phyloP scores from a whole-genome alignment of 2,329 filamentous ascomycete genomes.

The Verticillium nubilum region DNA sequence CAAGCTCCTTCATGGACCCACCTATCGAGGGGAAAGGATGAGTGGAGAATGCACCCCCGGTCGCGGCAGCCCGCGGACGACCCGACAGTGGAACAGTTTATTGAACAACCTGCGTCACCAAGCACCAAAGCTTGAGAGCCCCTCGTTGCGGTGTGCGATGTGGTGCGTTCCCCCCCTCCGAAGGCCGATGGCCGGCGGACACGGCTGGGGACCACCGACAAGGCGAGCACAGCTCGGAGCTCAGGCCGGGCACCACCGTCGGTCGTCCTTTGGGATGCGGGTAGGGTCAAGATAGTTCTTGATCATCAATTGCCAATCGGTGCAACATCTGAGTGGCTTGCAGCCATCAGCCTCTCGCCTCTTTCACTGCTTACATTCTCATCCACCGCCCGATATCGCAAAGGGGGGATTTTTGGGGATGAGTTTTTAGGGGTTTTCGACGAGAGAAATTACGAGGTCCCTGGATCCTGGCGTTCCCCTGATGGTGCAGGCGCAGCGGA shows the following conservation, averaged over 20 bases:
- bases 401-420: not conserved
- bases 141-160: not conserved
- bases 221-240: not conserved
- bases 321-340: not conserved
- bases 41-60: not conserved
- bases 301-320: not conserved
- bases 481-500: not conserved
- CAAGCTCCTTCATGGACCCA: not conserved
- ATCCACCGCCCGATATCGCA: not conserved
- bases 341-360: not conserved
- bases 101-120: not conserved
- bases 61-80: not conserved
- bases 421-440: not conserved
- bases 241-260: not conserved
- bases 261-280: not conserved
- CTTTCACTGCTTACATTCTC: not conserved
- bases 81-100: not conserved
- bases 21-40: not conserved
- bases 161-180: not conserved
- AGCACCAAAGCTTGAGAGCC: not conserved
- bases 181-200: not conserved
- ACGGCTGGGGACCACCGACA: not conserved
- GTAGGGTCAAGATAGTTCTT: not conserved
- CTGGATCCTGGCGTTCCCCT: not conserved
- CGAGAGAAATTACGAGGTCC: not conserved